Percentiles rank a stretch among this genome's conserved stretches.
phyloP scores from a whole-genome alignment of 2,329 filamentous ascomycete genomes.

The Phialophora expanda region DNA sequence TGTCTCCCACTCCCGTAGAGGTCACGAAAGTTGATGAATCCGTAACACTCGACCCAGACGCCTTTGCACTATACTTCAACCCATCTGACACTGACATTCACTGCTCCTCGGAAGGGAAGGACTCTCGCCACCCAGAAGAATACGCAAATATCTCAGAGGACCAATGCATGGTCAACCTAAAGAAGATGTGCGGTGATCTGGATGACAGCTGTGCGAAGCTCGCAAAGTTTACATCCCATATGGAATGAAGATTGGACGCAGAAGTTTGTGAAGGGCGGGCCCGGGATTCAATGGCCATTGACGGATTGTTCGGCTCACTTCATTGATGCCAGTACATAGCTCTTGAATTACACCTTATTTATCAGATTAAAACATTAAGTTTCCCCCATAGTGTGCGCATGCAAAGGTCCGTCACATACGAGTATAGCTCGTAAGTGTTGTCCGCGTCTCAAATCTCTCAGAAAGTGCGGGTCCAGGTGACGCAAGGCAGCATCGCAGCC shows the following conservation, averaged over 20 bases:
- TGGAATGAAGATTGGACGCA: slow-evolving; percentile 15
- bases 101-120: slow-evolving; percentile 21
- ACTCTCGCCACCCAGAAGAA: not conserved
- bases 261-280: not conserved
- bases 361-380: not conserved
- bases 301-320: not conserved
- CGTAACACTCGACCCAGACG: slow-evolving; percentile 46
- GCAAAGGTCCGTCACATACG: not conserved
- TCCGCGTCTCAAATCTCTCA: not conserved
- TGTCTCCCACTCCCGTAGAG: slow-evolving; percentile 46
- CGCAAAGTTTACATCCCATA: slow-evolving; percentile 24
- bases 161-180: slow-evolving; percentile 20
- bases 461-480: not conserved
- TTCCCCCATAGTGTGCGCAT: not conserved
- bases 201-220: slow-evolving; percentile 34
- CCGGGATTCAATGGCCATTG: not conserved
- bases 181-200: slow-evolving; percentile 30
- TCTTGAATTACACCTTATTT: slow-evolving; percentile 5
- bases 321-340: slow-evolving; percentile 9
- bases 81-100: slow-evolving; percentile 21
- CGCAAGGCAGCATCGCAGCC: not conserved
- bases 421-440: not conserved
- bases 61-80: slow-evolving; percentile 31
- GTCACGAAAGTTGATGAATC: slow-evolving; percentile 57
- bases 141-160: slow-evolving; percentile 21